Base-by-base conservation (phyloP, 192 early-diverging fungal genomes). In the Coemansia reversa region DNA sequence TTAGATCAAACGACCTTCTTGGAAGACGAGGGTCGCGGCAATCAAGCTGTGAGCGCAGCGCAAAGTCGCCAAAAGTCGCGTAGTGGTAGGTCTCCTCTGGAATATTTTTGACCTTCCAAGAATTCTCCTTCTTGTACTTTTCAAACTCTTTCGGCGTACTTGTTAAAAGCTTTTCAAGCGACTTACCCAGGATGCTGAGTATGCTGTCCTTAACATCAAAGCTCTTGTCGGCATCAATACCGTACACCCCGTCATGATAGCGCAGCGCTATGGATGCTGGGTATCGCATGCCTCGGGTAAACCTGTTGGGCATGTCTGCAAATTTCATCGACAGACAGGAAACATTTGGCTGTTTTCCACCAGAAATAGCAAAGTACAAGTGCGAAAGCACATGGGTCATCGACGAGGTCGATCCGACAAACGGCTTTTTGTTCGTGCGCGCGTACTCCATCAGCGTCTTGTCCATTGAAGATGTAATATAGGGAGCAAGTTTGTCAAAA, bases 11-110 rank as follows among this genome's bases (percentile, higher is more conserved):
- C 3, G 90, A 90, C 24, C 84, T 84, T 20, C 86, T 84, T 16
- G 91, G 91, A 19, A 97, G 77, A 24, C 86, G 72, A 24, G 85
- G 72, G 67, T 95, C 85, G 42, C 86, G 74, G 61, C 93, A 94
- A 77, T 97, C 95, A 33, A 97, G 70, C 74, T 97, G 95, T 22
- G 94, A 90, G 42, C 95, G 88, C 53, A 97, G 75, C 35, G 96
- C 62, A 67, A 97, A 89, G 11, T 88, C 82, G 53, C 84, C 89
- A 55, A 85, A 67, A 72, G 88, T 55, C 47, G 83, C 84, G 67
- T 90, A 92, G 47, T 87, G 86, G 69, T 87, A 92, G 47, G 86
- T 82, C 62, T 94, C 90, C 5, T 83, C 85, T 23, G 77, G 76
- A 11, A 75, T 66, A 4, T 75, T 60, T 47, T 83, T 70, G 51